A percentile compares a stretch with the other conserved stretches of the same genome.
Conservation (phyloP, 192 early-diverging fungal species). For the Radiomyces spectabilis region DNA sequence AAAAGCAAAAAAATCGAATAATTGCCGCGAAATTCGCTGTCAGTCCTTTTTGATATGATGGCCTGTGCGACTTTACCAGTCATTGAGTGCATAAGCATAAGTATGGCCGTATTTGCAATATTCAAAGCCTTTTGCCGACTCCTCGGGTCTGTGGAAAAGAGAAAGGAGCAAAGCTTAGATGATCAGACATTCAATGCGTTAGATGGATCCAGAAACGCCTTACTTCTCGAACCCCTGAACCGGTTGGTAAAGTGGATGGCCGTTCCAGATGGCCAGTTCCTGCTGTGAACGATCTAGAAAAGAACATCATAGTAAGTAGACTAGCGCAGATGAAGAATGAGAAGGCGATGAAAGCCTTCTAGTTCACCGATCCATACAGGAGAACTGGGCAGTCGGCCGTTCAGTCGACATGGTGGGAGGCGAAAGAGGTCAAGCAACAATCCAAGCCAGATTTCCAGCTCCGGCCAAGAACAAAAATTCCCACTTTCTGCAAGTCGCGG, state of each 20-base stretch:
- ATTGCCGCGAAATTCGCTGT: too few relatives aligned
- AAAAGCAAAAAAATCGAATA: neutral
- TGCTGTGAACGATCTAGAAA: slow-evolving; percentile 40
- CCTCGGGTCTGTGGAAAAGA: too few relatives aligned
- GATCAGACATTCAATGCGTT: too few relatives aligned
- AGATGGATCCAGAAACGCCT: neutral
- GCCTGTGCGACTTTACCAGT: slow-evolving; percentile 51
- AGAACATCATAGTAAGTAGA: neutral
- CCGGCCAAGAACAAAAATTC: too few relatives aligned
- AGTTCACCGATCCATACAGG: slow-evolving; percentile 29
- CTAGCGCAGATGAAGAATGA: too few relatives aligned
- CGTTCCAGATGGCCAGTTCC: slow-evolving; percentile 42
- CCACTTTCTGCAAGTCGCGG: too few relatives aligned
- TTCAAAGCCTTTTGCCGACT: too few relatives aligned
- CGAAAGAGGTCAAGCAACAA: too few relatives aligned
- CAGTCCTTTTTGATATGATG: neutral
- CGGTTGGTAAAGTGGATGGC: slow-evolving; percentile 39
- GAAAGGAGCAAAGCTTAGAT: neutral
- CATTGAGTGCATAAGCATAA: slow-evolving; percentile 55
- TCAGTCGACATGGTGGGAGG: slow-evolving; percentile 15
- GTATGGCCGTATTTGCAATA: slow-evolving; percentile 68
- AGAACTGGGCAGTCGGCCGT: slow-evolving; percentile 40
- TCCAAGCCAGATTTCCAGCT: too few relatives aligned
- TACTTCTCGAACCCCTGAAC: slow-evolving; percentile 44
- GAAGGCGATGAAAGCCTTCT: too few relatives aligned